Percentiles rank a stretch among this genome's conserved stretches.
Evolutionary conservation across 2,329 filamentous ascomycete species (phyloP).

Genomic region (Stagonosporopsis chrysanthemi): DNA sequence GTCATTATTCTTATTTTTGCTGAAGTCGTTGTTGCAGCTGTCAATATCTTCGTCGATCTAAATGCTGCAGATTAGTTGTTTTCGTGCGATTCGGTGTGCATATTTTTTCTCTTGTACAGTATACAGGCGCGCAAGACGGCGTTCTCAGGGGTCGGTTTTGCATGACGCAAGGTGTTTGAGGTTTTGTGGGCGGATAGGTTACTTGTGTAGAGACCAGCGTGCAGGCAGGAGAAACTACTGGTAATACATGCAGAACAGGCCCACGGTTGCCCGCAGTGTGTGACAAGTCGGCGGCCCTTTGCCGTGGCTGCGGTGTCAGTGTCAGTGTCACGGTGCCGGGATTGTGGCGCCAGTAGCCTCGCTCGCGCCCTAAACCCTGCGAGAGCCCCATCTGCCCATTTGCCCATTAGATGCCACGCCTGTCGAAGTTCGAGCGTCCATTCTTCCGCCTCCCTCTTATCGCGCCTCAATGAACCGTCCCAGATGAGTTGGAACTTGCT

Average conservation of each 20-base stretch:
- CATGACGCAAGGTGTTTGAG: conserved; percentile 21
- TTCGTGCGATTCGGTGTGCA: conserved; percentile 19
- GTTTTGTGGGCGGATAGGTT: conserved; percentile 5
- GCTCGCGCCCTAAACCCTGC: conserved; percentile 17
- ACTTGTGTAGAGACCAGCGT: background rate
- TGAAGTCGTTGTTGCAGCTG: conserved; percentile 88
- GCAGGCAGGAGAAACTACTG: background rate
- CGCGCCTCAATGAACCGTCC: conserved; percentile 50
- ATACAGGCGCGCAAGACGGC: conserved; percentile 5
- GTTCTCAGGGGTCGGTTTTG: conserved; percentile 5
- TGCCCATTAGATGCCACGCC: conserved; percentile 14
- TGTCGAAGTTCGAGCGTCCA: conserved; percentile 6
- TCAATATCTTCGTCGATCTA: conserved; percentile 95
- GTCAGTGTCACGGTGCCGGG: background rate
- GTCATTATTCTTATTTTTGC: conserved; percentile 96
- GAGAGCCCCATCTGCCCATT: conserved; percentile 8
- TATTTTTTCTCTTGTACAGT: conserved; percentile 17
- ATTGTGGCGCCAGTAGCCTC: conserved; percentile 10
- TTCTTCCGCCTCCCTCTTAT: conserved; percentile 3
- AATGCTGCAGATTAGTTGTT: conserved; percentile 69
- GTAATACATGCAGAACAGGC: conserved; percentile 3
- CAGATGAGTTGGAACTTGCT: conserved; percentile 79
- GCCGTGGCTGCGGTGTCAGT: background rate
- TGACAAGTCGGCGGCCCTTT: background rate
- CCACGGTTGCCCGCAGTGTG: background rate